Conservation (phyloP, 176 grass and related monocot genomes). For the Phoenix roebelenii region DNA sequence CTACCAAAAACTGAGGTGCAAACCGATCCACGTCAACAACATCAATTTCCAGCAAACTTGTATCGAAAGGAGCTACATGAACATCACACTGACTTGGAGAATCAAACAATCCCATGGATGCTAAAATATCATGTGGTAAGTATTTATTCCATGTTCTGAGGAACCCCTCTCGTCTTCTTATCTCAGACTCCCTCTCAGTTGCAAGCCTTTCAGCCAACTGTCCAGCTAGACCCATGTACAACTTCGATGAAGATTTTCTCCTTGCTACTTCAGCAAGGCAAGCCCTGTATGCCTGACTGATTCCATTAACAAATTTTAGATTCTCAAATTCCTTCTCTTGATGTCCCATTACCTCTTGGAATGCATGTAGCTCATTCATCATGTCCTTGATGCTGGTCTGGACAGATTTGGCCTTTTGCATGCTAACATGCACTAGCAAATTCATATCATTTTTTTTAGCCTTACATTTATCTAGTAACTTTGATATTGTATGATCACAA, state of each 20-base stretch:
- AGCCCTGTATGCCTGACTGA: conserved; percentile 71
- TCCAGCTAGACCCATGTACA: conserved; percentile 90
- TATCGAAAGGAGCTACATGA: conserved; percentile 70
- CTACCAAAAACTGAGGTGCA: conserved; percentile 55
- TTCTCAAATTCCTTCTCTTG: conserved; percentile 73
- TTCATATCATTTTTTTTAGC: conserved; percentile 74
- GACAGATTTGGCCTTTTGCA: conserved; percentile 76
- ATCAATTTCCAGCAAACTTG: conserved; percentile 68
- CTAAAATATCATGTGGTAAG: conserved; percentile 68
- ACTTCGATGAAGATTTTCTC: conserved; percentile 64
- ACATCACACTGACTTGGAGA: conserved; percentile 80
- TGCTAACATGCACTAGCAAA: conserved; percentile 62
- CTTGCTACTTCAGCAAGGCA: conserved; percentile 85
- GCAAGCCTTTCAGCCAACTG: conserved; percentile 74
- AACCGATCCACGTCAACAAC: conserved; percentile 67
- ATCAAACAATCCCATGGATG: conserved; percentile 79
- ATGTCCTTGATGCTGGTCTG: conserved; percentile 74
- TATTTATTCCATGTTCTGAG: conserved; percentile 66
- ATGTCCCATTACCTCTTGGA: conserved; percentile 80
- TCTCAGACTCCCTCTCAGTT: conserved; percentile 64
- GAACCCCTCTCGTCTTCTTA: conserved; percentile 68
- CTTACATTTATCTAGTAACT: conserved; percentile 62
- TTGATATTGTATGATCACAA: conserved; percentile 45
- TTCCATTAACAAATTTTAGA: conserved; percentile 55
- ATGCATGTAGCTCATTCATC: conserved; percentile 80